Conservation (phyloP, 208 protist genomes). For the Leishmania major region DNA sequence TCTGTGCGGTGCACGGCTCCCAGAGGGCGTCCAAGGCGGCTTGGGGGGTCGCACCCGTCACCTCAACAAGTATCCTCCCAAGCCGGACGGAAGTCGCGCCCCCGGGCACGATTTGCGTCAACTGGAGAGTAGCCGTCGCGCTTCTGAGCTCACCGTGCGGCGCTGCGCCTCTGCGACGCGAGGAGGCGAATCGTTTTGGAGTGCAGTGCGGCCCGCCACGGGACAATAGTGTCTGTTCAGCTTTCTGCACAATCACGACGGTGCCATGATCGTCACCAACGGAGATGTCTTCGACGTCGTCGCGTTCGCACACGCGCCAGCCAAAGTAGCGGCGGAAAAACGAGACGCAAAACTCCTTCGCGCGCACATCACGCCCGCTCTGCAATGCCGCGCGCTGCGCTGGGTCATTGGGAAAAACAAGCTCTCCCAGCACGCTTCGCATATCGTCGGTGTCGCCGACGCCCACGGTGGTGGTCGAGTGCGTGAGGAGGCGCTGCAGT, state of each 20-base stretch:
- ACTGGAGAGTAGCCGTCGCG: conserved; percentile 2
- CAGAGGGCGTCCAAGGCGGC: conserved; percentile 15
- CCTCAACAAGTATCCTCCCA: conserved; percentile 19
- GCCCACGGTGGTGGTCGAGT: too few species aligned
- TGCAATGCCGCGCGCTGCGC: neutral
- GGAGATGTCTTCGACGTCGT: conserved; percentile 15
- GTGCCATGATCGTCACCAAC: neutral
- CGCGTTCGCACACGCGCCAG: conserved; percentile 32
- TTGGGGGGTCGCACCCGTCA: neutral
- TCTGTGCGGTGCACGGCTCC: conserved; percentile 12
- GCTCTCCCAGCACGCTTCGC: neutral
- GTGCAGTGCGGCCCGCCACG: neutral
- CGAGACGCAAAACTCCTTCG: conserved; percentile 34
- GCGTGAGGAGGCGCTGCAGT: conserved; percentile 14
- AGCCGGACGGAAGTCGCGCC: conserved; percentile 4
- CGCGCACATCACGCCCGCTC: conserved; percentile 6
- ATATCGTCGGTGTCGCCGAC: neutral
- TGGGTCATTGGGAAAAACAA: neutral
- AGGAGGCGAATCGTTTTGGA: neutral
- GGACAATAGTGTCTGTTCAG: neutral
- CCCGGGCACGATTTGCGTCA: conserved; percentile 17
- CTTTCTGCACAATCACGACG: conserved; percentile 18
- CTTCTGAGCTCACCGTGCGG: neutral
- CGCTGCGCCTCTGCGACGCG: neutral
- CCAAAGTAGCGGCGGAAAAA: conserved; percentile 52